These are phyloP conservation scores for Chlamydomonas sp. DNA, from an alignment of 139 green algal genomes.

Conservation along the genomic window DNA sequence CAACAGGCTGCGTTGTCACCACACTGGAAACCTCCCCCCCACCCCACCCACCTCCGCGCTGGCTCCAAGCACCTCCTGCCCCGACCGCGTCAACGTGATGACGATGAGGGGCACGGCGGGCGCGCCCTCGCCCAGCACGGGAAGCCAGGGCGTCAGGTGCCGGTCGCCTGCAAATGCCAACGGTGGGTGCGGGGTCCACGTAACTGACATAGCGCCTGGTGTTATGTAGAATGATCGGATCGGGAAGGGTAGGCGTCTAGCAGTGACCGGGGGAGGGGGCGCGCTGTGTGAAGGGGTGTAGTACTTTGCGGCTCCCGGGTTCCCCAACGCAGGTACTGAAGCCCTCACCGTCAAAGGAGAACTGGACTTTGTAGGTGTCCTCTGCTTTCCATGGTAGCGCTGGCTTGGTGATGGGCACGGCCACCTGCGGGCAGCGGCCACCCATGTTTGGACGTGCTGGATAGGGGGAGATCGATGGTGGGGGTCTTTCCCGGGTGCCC, in stretches of 20 bases:
- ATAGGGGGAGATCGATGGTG: too few species aligned
- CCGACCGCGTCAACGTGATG: constrained; percentile 64
- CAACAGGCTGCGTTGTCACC: background rate
- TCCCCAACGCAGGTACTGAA: too few species aligned
- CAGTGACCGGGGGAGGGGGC: too few species aligned
- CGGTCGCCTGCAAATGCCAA: constrained; percentile 39
- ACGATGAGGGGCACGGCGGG: constrained; percentile 61
- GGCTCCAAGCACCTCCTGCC: constrained; percentile 63
- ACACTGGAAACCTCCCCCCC: too few species aligned
- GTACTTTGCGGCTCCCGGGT: too few species aligned
- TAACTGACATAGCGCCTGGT: too few species aligned
- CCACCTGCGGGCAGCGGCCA: constrained; percentile 28
- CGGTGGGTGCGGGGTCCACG: background rate
- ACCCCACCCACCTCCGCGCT: constrained; percentile 42
- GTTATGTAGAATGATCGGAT: too few species aligned
- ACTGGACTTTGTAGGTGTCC: constrained; percentile 63
- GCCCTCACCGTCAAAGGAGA: constrained; percentile 58
- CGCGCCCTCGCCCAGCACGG: constrained; percentile 64
- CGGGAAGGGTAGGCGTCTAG: too few species aligned
- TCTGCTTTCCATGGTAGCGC: constrained; percentile 4
- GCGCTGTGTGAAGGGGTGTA: too few species aligned
- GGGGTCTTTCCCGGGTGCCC: too few species aligned
- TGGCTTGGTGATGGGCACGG: constrained; percentile 54
- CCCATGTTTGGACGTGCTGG: too few species aligned
- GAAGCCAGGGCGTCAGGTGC: constrained; percentile 78